Percentiles rank a stretch among this genome's conserved stretches.
Evolutionary conservation across 305 asterid genomes (phyloP).

Genomic region (Andrographis paniculata): DNA sequence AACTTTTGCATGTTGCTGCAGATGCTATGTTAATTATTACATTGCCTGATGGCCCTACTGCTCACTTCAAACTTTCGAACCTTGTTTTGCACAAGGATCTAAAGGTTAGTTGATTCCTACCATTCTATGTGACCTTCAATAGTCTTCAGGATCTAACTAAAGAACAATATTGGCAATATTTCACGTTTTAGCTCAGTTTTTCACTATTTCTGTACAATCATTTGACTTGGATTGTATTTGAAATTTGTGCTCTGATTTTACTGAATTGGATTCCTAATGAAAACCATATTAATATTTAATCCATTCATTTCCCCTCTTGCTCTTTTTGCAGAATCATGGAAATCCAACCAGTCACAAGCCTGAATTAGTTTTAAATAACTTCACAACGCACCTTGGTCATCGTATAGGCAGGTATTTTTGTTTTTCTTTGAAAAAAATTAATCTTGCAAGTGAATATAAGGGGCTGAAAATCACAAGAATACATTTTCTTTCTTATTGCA

Average conservation of each 20-base stretch:
- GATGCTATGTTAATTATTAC: conserved; percentile 79
- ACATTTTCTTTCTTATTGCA: no score
- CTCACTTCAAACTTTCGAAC: conserved; percentile 82
- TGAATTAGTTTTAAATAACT: conserved; percentile 76
- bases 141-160: neutral
- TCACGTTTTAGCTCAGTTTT: no score
- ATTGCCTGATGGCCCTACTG: conserved; percentile 91
- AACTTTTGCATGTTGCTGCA: conserved; percentile 30
- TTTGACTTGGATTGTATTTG: no score
- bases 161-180: neutral
- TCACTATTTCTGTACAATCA: no score
- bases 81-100: conserved; percentile 78
- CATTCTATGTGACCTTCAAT: neutral
- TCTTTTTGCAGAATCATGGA: conserved; percentile 71
- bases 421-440: neutral
- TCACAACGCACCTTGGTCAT: conserved; percentile 90
- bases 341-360: conserved; percentile 91
- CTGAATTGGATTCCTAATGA: no score
- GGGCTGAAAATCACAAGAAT: no score
- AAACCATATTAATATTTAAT: no score
- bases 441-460: neutral
- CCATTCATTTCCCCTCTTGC: conserved; percentile 3
- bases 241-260: no score
- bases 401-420: conserved; percentile 81
- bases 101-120: conserved; percentile 39